Base-by-base conservation (phyloP, 192 early-diverging fungal genomes). In the Gryganskiella cystojenkinii region DNA sequence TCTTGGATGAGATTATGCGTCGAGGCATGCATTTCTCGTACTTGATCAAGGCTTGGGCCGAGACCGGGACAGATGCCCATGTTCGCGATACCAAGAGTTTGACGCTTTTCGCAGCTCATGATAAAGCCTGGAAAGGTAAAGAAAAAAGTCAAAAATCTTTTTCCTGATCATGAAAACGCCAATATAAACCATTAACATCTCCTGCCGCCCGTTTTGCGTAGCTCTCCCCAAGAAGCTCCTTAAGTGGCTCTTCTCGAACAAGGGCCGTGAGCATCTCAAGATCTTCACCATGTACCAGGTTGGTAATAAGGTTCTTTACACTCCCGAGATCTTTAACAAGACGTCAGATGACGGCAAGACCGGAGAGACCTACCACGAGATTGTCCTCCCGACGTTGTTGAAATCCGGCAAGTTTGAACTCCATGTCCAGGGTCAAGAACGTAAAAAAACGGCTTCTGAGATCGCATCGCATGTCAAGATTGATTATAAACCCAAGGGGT, bases 61-160 rank as follows among this genome's bases (percentile, higher is more conserved):
- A 46, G 40, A 74, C 71, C 8, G 71, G 64, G 3, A 56, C 65
- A 17, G 64, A 74, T 54, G 57, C 15, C 3, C 42, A 56, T 47
- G 30, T 74, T 17, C 63, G 71, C 15, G 71, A 74, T 25, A 50
- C 63, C n/a, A 74, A 74, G 33, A 30, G 58, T 8, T 43, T 74
- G 34, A 74, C 71, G 4, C 43, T 74, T 42, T 74, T 74, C 55
- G 71, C 71, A 2, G 45, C 71, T 10, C 61, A 25, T 31, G 71
- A 74, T 34, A 61, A 67, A 37, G 71, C 63, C 14, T 74, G 71
- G 71, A 40, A 66, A 45, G 71, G 71, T 66, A 74, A 19, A 15
- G 20, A 22, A 1, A 27, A 25, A 15, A 54, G 5, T n/a, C n/a
- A n/a, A n/a, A n/a, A n/a, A n/a, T n/a, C n/a, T n/a, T n/a, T n/a